Conservation (phyloP, 2,329 filamentous ascomycete genomes). For the Aspergillus unguis region DNA sequence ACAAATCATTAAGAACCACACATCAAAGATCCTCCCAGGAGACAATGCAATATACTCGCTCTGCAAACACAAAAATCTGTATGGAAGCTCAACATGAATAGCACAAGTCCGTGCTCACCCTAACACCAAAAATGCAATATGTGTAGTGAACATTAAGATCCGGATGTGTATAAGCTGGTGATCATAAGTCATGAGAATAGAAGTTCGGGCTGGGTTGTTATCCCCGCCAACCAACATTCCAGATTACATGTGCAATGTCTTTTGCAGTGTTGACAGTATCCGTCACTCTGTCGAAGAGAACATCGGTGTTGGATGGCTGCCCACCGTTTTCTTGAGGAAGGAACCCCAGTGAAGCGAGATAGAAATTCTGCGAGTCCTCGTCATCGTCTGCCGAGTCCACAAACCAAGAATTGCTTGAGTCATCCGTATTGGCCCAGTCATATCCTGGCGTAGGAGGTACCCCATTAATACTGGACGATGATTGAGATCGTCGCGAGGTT, state of each 20-base stretch:
- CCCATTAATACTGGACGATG: slow-evolving; percentile 60
- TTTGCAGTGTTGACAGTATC: slow-evolving; percentile 69
- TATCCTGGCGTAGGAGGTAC: slow-evolving; percentile 48
- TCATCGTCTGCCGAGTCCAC: slow-evolving; percentile 47
- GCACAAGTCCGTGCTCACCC: neutral
- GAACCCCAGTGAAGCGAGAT: slow-evolving; percentile 78
- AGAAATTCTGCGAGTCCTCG: slow-evolving; percentile 61
- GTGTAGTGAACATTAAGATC: neutral
- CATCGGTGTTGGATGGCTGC: slow-evolving; percentile 59
- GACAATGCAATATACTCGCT: neutral
- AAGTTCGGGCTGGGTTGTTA: slow-evolving; percentile 27
- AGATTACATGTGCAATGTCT: slow-evolving; percentile 64
- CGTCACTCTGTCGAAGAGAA: slow-evolving; percentile 70
- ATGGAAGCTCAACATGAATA: neutral
- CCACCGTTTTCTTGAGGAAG: slow-evolving; percentile 75
- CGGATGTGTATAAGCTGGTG: neutral
- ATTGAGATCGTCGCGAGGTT: slow-evolving; percentile 67
- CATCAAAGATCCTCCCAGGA: neutral
- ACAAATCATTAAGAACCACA: neutral
- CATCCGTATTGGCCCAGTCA: slow-evolving; percentile 32
- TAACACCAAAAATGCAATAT: slow-evolving; percentile 6
- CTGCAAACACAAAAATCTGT: neutral
- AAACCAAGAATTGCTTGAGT: slow-evolving; percentile 30
- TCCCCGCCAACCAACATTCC: slow-evolving; percentile 63
- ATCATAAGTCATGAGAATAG: neutral